Conservation (phyloP, 139 green algal species). For the Tetratostichococcus sp. region DNA sequence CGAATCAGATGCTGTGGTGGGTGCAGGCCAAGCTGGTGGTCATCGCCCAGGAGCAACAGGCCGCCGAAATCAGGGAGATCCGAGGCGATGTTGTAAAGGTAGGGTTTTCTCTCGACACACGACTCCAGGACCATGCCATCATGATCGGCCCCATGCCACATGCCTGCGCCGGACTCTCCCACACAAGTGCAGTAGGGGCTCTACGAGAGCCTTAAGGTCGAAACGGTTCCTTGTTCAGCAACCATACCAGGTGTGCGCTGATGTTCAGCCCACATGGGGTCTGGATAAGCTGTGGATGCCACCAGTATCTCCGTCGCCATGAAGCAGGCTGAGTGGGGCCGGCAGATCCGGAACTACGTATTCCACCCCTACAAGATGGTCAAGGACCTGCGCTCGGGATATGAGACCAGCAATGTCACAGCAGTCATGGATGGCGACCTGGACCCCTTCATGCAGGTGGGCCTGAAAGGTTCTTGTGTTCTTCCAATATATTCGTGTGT, state of each 20-base stretch:
- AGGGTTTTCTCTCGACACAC: not conserved
- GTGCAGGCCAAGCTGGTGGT: constrained; percentile 67
- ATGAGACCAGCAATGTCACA: constrained; percentile 61
- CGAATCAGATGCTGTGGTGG: not conserved
- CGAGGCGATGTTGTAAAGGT: constrained; percentile 85
- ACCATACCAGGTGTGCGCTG: too few species aligned
- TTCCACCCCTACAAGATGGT: constrained; percentile 96
- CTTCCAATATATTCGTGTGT: not conserved
- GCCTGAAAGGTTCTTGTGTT: not conserved
- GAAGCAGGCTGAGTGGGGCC: constrained; percentile 84
- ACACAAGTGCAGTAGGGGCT: too few species aligned
- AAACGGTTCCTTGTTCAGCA: too few species aligned
- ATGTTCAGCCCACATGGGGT: too few species aligned
- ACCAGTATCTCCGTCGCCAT: not conserved
- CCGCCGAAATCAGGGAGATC: constrained; percentile 74
- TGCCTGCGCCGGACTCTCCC: too few species aligned
- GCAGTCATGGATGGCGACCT: constrained; percentile 77
- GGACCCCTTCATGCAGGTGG: constrained; percentile 25
- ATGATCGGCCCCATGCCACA: too few species aligned
- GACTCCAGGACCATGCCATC: not conserved
- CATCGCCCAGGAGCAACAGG: constrained; percentile 79
- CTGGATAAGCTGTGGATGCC: too few species aligned
- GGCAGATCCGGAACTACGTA: constrained; percentile 98
- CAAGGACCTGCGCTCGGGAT: constrained; percentile 78
- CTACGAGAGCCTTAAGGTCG: too few species aligned